Evolutionary conservation across 164 flowering plant genomes (phyloP).

Genomic region (Taxillus chinensis): DNA sequence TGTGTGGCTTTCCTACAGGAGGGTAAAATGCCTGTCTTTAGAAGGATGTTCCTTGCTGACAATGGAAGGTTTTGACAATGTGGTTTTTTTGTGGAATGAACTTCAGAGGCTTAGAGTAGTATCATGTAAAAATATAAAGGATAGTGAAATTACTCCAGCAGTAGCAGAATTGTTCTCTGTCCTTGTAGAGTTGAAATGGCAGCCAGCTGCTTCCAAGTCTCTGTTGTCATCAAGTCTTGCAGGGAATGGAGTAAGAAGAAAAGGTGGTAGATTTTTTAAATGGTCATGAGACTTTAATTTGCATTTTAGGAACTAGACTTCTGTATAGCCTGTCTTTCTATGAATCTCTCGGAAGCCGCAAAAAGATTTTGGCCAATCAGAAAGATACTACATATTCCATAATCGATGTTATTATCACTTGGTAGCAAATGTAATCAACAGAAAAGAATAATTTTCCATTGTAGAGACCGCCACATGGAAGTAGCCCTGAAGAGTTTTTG

Average conservation of each 20-base stretch:
- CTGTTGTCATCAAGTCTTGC: slow-evolving; percentile 50
- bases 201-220: slow-evolving; percentile 59
- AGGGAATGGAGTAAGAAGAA: slow-evolving; percentile 58
- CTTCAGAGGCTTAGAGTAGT: slow-evolving; percentile 67
- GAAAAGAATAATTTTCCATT: background rate
- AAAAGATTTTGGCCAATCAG: background rate
- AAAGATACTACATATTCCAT: no score
- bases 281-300: slow-evolving; percentile 24
- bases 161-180: slow-evolving; percentile 55
- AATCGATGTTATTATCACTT: background rate
- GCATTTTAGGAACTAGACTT: slow-evolving; percentile 5
- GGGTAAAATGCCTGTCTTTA: slow-evolving; percentile 54
- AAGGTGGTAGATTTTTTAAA: slow-evolving; percentile 65
- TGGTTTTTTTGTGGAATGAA: slow-evolving; percentile 63
- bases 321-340: background rate
- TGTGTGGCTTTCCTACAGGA: slow-evolving; percentile 32
- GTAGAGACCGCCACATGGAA: no score
- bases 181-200: slow-evolving; percentile 81
- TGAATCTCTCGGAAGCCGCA: slow-evolving; percentile 3
- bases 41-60: slow-evolving; percentile 87
- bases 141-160: slow-evolving; percentile 58
- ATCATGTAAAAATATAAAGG: slow-evolving; percentile 77
- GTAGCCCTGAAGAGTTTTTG: no score
- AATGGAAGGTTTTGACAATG: slow-evolving; percentile 66
- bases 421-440: no score